Evolutionary conservation across 2,329 filamentous ascomycete genomes (phyloP).

Genomic region (Hypoxylon sp.): DNA sequence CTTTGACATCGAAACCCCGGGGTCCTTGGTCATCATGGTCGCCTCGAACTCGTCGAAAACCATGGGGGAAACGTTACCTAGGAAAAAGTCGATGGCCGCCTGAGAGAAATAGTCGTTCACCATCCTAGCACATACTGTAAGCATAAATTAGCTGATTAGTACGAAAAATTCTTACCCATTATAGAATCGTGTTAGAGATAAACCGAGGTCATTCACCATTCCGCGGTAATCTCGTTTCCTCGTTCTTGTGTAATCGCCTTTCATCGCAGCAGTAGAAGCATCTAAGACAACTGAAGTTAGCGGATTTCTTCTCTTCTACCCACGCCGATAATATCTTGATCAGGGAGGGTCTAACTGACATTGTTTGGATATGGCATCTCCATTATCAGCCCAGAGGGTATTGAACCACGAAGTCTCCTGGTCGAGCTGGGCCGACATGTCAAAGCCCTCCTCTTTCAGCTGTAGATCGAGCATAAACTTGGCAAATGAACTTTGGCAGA

Average conservation of each 20-base stretch:
- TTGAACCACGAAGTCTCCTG: slow-evolving; percentile 94
- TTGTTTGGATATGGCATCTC: slow-evolving; percentile 94
- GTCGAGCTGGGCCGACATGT: slow-evolving; percentile 81
- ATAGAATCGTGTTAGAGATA: slow-evolving; percentile 84
- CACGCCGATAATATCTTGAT: neutral
- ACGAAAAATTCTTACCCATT: slow-evolving; percentile 67
- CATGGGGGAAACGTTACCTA: slow-evolving; percentile 86
- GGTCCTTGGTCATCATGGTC: slow-evolving; percentile 93
- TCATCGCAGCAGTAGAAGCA: slow-evolving; percentile 93
- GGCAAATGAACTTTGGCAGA: slow-evolving; percentile 92
- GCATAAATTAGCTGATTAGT: slow-evolving; percentile 9
- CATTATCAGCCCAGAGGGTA: slow-evolving; percentile 96
- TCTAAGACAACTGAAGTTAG: slow-evolving; percentile 57
- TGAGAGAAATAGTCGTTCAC: slow-evolving; percentile 99
- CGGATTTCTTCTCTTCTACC: neutral
- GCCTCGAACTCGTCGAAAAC: slow-evolving; percentile 96
- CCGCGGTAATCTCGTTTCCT: slow-evolving; percentile 91
- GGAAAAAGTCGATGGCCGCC: slow-evolving; percentile 91
- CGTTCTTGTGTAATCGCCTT: slow-evolving; percentile 95
- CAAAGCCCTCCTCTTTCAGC: slow-evolving; percentile 80
- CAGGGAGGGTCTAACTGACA: slow-evolving; percentile 59
- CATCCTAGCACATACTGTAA: slow-evolving; percentile 71
- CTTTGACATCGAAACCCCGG: slow-evolving; percentile 86
- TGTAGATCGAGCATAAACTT: slow-evolving; percentile 86
- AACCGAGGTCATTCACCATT: slow-evolving; percentile 89